These are phyloP conservation scores for Cordyceps militaris DNA, from an alignment of 2,329 filamentous ascomycete genomes.

Conservation along the genomic window DNA sequence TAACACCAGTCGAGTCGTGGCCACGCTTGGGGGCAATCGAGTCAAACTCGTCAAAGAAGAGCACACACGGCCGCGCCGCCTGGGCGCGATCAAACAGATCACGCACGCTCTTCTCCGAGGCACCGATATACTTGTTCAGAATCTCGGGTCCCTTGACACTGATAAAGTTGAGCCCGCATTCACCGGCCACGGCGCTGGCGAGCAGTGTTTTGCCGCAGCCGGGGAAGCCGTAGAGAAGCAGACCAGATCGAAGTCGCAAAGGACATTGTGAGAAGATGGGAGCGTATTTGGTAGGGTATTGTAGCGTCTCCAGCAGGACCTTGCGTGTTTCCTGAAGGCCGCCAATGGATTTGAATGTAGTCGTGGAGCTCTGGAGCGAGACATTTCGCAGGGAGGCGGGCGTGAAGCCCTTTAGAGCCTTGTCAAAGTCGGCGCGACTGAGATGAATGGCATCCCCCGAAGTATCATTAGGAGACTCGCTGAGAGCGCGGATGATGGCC, in stretches of 20 bases:
- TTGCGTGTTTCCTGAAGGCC: constrained; percentile 80
- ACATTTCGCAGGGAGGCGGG: constrained; percentile 93
- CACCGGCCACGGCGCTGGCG: constrained; percentile 92
- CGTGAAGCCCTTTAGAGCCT: constrained; percentile 84
- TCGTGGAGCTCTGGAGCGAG: constrained; percentile 85
- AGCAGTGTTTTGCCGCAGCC: constrained; percentile 95
- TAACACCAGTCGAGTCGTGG: constrained; percentile 96
- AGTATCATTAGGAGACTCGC: constrained; percentile 39
- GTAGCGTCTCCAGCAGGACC: constrained; percentile 87
- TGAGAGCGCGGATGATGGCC: constrained; percentile 78
- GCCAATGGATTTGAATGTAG: constrained; percentile 86
- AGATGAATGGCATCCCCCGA: constrained; percentile 53
- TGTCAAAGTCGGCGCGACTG: constrained; percentile 68
- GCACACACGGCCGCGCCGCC: constrained; percentile 83
- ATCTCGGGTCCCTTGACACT: constrained; percentile 97
- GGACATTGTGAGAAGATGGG: constrained; percentile 96
- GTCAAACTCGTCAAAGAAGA: constrained; percentile 99
- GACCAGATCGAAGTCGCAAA: constrained; percentile 83
- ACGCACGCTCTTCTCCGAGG: constrained; percentile 90
- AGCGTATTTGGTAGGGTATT: constrained; percentile 96
- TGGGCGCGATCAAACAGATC: constrained; percentile 90
- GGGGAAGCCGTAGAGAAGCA: constrained; percentile 89
- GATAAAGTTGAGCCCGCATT: constrained; percentile 97
- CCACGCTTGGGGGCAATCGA: constrained; percentile 95
- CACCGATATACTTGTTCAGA: constrained; percentile 97